Conservation (phyloP, 371 early-diverging fungal genomes). For the Syncephalastrum sp. region DNA sequence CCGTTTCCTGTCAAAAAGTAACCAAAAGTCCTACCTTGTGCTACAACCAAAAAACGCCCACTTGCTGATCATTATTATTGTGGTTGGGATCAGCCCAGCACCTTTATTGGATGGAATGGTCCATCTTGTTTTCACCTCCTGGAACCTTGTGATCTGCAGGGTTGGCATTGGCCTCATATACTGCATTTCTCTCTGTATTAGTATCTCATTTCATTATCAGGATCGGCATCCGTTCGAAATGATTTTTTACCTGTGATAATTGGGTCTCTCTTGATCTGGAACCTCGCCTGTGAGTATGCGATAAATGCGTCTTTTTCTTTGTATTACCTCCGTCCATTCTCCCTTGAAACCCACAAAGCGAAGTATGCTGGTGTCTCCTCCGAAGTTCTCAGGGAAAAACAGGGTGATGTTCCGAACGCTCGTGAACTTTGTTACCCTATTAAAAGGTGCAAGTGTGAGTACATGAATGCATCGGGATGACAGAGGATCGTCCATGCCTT, state of each 20-base stretch:
- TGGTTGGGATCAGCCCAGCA: too few species aligned
- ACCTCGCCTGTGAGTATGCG: not conserved
- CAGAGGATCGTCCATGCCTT: constrained; percentile 24
- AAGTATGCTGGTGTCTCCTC: constrained; percentile 71
- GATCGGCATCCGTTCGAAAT: not conserved
- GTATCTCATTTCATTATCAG: not conserved
- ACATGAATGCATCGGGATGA: not conserved
- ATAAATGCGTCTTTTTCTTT: not conserved
- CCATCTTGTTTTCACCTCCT: constrained; percentile 34
- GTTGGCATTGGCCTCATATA: constrained; percentile 83
- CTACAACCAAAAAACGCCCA: too few species aligned
- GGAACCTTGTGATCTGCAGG: constrained; percentile 80
- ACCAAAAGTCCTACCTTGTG: too few species aligned
- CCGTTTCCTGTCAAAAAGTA: too few species aligned
- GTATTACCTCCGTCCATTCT: constrained; percentile 78
- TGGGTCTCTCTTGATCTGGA: constrained; percentile 75
- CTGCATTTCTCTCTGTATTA: constrained; percentile 5
- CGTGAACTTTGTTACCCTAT: constrained; percentile 79
- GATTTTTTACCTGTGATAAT: constrained; percentile 42
- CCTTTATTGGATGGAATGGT: constrained; percentile 40
- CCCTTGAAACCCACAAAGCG: constrained; percentile 88
- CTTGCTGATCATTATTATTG: too few species aligned
- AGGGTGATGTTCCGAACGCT: constrained; percentile 80
- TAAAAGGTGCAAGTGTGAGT: not conserved
- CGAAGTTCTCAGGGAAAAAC: constrained; percentile 82